Conservation (phyloP, 345 rosid species). For the Cardiospermum halicacabum region DNA sequence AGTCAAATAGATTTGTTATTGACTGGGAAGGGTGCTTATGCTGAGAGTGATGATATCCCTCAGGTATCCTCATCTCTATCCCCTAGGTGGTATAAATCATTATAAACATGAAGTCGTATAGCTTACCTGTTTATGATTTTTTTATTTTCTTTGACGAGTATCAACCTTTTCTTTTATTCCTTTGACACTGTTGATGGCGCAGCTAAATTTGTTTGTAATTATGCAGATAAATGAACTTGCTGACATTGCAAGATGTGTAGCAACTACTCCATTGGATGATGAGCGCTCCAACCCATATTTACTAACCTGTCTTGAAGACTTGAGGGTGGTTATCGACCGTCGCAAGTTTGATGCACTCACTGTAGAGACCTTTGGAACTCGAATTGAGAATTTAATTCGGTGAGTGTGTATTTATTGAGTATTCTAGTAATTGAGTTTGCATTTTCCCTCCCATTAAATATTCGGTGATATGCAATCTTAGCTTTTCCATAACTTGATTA, state of each 20-base stretch:
- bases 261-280: conserved; percentile 72
- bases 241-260: conserved; percentile 93
- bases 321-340: conserved; percentile 75
- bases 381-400: conserved; percentile 92
- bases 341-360: conserved; percentile 94
- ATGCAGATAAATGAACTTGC: conserved; percentile 96
- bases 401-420: conserved; percentile 26
- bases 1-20: conserved; percentile 83
- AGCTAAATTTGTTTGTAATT: conserved; percentile 21
- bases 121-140: neutral
- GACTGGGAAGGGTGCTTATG: conserved; percentile 75
- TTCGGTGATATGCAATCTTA: neutral
- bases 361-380: conserved; percentile 91
- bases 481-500: neutral
- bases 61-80: conserved; percentile 50
- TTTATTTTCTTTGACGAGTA: neutral
- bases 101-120: neutral
- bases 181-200: neutral
- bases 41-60: conserved; percentile 79
- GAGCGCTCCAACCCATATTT: conserved; percentile 63
- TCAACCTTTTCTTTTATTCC: neutral
- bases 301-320: conserved; percentile 77
- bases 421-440: neutral
- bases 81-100: neutral
- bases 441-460: neutral